A percentile compares a stretch with the other conserved stretches of the same genome.
Conservation (phyloP, 2,329 filamentous ascomycete genomes). For the Neoscytalidium dimidiatum region DNA sequence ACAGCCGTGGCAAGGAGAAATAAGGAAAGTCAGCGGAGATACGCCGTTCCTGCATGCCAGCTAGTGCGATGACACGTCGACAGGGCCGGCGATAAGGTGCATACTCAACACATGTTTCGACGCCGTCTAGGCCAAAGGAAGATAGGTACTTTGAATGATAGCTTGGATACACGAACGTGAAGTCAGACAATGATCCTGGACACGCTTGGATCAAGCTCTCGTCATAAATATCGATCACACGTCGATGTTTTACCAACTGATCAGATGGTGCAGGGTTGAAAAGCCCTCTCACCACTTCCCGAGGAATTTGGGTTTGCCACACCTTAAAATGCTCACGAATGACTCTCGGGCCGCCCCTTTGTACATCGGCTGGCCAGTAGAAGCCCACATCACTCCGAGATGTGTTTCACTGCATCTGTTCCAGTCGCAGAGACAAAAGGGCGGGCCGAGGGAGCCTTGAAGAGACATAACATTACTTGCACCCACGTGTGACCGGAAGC, state of each 20-base stretch:
- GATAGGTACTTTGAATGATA: too few species aligned
- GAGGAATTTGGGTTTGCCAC: slow-evolving; percentile 7
- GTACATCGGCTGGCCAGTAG: neutral
- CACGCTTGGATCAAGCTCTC: too few species aligned
- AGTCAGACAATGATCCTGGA: too few species aligned
- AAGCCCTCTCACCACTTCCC: too few species aligned
- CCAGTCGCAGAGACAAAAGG: neutral
- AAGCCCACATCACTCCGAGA: neutral
- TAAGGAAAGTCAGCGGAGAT: too few species aligned
- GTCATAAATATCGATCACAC: too few species aligned
- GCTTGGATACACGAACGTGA: too few species aligned
- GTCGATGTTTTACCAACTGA: too few species aligned
- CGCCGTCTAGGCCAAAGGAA: too few species aligned
- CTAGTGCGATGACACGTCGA: neutral
- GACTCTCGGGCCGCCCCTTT: neutral
- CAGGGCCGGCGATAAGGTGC: neutral
- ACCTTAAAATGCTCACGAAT: neutral
- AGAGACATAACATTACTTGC: neutral
- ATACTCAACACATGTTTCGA: neutral
- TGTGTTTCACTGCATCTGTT: neutral
- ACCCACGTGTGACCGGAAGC: neutral
- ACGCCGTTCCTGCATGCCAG: neutral
- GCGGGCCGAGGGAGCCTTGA: neutral
- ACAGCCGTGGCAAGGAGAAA: neutral
- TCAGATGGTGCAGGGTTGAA: too few species aligned